Conservation (phyloP, 352 stramenopile genomes). For the Pythium biforme region DNA sequence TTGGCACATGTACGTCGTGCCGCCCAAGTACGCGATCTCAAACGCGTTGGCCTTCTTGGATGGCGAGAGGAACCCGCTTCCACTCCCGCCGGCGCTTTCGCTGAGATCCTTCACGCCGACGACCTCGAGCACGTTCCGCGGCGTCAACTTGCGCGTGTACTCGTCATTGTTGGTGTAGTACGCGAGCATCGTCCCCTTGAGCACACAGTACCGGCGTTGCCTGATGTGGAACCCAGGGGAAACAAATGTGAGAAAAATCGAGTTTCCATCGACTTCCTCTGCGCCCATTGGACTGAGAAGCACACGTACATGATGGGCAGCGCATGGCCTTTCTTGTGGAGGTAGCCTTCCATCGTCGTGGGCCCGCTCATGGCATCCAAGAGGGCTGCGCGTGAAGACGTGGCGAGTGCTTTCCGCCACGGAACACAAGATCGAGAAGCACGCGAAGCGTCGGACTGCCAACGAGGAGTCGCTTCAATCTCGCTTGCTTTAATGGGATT, state of each 20-base stretch:
- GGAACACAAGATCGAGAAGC: no score
- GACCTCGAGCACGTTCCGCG: slow-evolving; percentile 66
- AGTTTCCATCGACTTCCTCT: not conserved
- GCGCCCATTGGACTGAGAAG: not conserved
- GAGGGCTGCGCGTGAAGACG: not conserved
- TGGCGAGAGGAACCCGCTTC: slow-evolving; percentile 11
- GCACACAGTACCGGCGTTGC: slow-evolving; percentile 69
- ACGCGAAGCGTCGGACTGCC: not conserved
- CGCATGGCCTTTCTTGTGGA: slow-evolving; percentile 47
- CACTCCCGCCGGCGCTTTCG: slow-evolving; percentile 14
- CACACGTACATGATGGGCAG: slow-evolving; percentile 47
- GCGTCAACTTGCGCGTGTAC: slow-evolving; percentile 35
- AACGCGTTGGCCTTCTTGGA: slow-evolving; percentile 37
- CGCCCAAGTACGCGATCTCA: slow-evolving; percentile 38
- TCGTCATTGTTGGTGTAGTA: slow-evolving; percentile 61
- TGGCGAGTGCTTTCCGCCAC: no score
- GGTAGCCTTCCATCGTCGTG: slow-evolving; percentile 40
- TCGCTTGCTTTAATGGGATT: not conserved
- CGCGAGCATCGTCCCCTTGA: slow-evolving; percentile 77
- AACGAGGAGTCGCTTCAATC: not conserved
- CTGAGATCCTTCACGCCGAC: slow-evolving; percentile 38
- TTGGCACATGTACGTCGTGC: slow-evolving; percentile 52
- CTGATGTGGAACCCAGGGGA: slow-evolving; percentile 25
- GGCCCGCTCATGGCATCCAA: slow-evolving; percentile 8
- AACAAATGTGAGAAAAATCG: not conserved